phyloP scores from a whole-genome alignment of 805 yeast genomes.

The Wickerhamiella azyma region DNA sequence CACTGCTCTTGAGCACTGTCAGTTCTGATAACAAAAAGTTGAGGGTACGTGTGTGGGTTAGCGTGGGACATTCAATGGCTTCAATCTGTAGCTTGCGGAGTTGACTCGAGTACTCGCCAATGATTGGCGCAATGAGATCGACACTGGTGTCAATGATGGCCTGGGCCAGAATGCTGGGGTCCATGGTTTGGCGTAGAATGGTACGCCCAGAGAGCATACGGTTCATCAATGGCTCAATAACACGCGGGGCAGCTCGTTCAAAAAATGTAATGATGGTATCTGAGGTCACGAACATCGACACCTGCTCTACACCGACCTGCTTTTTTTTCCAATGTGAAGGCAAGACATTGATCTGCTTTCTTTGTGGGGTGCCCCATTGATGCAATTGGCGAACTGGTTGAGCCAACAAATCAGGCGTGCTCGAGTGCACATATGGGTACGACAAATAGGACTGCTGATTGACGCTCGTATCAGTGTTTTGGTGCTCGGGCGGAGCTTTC shows the following conservation, averaged over 20 bases:
- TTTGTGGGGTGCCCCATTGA: slow-evolving; percentile 14
- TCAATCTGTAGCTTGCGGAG: slow-evolving; percentile 39
- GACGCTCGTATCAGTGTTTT: not conserved
- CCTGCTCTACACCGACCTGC: slow-evolving; percentile 44
- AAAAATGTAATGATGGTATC: slow-evolving; percentile 42
- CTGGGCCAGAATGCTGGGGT: slow-evolving; percentile 39
- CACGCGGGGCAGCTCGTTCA: slow-evolving; percentile 41
- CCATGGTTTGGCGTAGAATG: slow-evolving; percentile 36
- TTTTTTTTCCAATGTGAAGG: not conserved
- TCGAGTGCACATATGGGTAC: not conserved
- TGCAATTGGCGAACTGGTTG: slow-evolving; percentile 15
- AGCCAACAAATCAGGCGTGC: slow-evolving; percentile 5
- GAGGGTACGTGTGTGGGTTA: slow-evolving; percentile 38
- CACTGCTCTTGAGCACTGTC: slow-evolving; percentile 33
- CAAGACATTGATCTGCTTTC: slow-evolving; percentile 3
- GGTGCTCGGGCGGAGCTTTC: not conserved
- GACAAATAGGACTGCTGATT: not conserved
- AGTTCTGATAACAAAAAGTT: slow-evolving; percentile 43
- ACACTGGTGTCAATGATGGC: slow-evolving; percentile 42
- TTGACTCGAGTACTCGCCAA: slow-evolving; percentile 37
- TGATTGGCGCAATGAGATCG: slow-evolving; percentile 39
- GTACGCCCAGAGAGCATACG: slow-evolving; percentile 36
- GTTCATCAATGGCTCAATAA: slow-evolving; percentile 38
- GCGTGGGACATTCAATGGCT: slow-evolving; percentile 36
- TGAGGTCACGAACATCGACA: slow-evolving; percentile 35